phyloP scores from a whole-genome alignment of 352 stramenopile species.

The Globisporangium uncinulatum region DNA sequence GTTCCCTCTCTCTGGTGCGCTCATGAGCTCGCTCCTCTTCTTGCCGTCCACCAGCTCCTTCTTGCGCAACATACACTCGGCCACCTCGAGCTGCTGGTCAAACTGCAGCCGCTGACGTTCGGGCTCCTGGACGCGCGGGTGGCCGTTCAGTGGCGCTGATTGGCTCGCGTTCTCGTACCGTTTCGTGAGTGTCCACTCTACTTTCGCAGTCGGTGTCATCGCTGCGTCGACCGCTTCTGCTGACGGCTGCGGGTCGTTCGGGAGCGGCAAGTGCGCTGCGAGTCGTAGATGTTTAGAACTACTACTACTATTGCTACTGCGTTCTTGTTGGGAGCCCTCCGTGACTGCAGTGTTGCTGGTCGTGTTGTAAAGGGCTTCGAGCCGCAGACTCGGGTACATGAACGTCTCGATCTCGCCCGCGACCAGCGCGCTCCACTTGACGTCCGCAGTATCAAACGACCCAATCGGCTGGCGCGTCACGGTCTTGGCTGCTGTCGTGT shows the following conservation, averaged over 20 bases:
- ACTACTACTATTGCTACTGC: background rate
- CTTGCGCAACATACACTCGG: constrained; percentile 44
- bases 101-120: constrained; percentile 35
- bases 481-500: background rate
- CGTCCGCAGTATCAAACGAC: constrained; percentile 48
- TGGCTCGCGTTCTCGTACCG: constrained; percentile 27
- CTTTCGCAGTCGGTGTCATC: constrained; percentile 27
- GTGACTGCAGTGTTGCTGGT: constrained; percentile 1
- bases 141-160: constrained; percentile 17
- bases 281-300: background rate
- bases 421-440: constrained; percentile 55
- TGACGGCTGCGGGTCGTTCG: constrained; percentile 14
- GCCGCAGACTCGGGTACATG: constrained; percentile 65
- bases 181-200: constrained; percentile 50
- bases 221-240: constrained; percentile 27
- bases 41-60: constrained; percentile 25
- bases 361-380: constrained; percentile 50
- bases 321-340: background rate
- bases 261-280: background rate
- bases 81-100: constrained; percentile 51
- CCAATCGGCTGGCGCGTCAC: constrained; percentile 22
- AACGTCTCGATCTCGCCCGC: constrained; percentile 61
- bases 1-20: background rate
- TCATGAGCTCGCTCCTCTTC: constrained; percentile 4
- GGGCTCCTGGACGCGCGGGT: constrained; percentile 17